phyloP scores from a whole-genome alignment of 2,329 filamentous ascomycete species.

The Ascochyta viciae-villosae region DNA sequence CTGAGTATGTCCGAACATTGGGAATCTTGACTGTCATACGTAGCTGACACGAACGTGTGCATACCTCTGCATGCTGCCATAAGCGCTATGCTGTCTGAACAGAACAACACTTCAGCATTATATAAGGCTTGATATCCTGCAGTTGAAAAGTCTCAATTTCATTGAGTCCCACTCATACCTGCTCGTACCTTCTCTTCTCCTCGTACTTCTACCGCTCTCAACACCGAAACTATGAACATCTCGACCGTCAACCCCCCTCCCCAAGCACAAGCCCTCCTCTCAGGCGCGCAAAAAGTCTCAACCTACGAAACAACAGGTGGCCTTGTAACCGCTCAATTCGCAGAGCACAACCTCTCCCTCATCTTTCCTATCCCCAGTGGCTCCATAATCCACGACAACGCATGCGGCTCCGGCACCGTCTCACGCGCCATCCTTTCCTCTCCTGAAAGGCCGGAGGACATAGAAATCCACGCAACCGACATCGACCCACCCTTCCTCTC shows the following conservation, averaged over 20 bases:
- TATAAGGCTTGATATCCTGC: not conserved
- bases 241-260: conserved; percentile 24
- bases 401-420: conserved; percentile 43
- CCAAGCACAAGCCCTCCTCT: conserved; percentile 35
- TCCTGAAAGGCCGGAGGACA: not conserved
- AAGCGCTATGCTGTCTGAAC: conserved; percentile 8
- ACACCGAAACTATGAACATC: conserved; percentile 23
- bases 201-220: not conserved
- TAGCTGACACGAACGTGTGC: not conserved
- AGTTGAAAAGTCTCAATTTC: not conserved
- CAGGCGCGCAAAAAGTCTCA: conserved; percentile 28
- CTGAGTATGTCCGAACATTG: not conserved
- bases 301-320: conserved; percentile 43
- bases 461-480: conserved; percentile 43
- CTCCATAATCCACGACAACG: conserved; percentile 46
- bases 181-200: not conserved
- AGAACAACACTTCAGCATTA: not conserved
- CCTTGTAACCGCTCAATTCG: conserved; percentile 36
- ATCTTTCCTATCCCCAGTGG: conserved; percentile 32
- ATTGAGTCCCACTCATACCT: not conserved
- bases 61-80: not conserved
- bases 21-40: not conserved
- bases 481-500: conserved; percentile 38
- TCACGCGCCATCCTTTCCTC: conserved; percentile 31
- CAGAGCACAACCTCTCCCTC: conserved; percentile 36